Base-by-base conservation (phyloP, 345 rosid species). In the Camelina laxa region DNA sequence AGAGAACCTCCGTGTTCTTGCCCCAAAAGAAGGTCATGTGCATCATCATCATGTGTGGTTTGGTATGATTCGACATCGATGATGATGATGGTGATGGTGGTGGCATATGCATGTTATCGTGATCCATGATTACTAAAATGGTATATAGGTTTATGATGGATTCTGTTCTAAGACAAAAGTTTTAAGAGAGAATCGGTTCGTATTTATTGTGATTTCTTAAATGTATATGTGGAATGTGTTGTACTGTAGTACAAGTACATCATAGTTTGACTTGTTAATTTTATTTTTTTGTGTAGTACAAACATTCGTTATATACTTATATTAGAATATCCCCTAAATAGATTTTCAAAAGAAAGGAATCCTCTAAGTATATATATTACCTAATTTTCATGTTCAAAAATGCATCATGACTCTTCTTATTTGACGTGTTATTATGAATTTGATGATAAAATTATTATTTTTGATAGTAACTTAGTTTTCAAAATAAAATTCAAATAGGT, bases 21-120 rank as follows among this genome's bases (percentile, higher is more conserved):
- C 95, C 89, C 97, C 95, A 91, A 63, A 75, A 91, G 78, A 91
- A 91, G 55, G 91, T 78, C 91, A 88, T 87, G 80, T 84, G 91
- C 92, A 73, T 85, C 87, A 78, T 78, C 84, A 47, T 79, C 73
- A 36, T 57, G 65, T 68, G 83, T 10, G 55, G 81, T 73, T 57
- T 65, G 0, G 80, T 63, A 21, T 64, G 49, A 38, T 70, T 53
- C 51, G 27, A 49, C 73, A 61, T 75, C 15, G 79, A 61, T 49
- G 60, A 69, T 75, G 78, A 61, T 59, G 70, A 69, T 75, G 78
- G 10, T 17, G 79, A 42, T 54, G 74, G 70, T 70, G 72, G 80
- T 56, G 66, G 72, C 84, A 81, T 79, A 39, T 79, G 81, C 83
- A 82, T 82, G 70, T 67, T 15, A 24, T 67, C 73, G 55, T 82